These are phyloP conservation scores for Xylariomycetidae sp. DNA, from an alignment of 2,329 filamentous ascomycete species.

Conservation along the genomic window DNA sequence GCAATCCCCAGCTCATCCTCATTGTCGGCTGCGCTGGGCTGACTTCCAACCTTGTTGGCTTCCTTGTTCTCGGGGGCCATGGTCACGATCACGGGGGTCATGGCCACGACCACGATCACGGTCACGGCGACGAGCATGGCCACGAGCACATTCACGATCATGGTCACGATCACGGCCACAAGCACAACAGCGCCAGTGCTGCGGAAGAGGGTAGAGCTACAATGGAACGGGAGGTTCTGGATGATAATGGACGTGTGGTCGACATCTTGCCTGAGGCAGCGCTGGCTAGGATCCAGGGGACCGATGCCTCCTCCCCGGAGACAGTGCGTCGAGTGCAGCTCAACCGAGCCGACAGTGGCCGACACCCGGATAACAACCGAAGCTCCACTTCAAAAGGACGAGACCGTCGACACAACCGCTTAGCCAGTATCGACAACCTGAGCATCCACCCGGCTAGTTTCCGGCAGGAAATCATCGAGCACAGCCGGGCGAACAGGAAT, in stretches of 20 bases:
- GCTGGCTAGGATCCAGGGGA: constrained; percentile 42
- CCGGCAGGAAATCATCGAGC: constrained; percentile 85
- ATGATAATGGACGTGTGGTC: constrained; percentile 52
- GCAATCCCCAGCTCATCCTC: constrained; percentile 78
- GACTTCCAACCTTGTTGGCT: constrained; percentile 79
- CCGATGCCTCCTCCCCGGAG: constrained; percentile 27
- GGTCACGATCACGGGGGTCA: constrained; percentile 71
- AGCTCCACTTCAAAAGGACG: constrained; percentile 32
- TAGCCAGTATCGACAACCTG: constrained; percentile 64
- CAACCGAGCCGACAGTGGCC: constrained; percentile 26
- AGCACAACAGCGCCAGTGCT: constrained; percentile 29
- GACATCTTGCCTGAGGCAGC: constrained; percentile 59
- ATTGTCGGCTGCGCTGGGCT: constrained; percentile 84
- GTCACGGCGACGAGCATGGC: constrained; percentile 43
- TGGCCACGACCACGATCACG: constrained; percentile 42
- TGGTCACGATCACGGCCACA: constrained; percentile 37
- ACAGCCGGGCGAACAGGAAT: constrained; percentile 58
- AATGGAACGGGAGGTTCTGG: constrained; percentile 33
- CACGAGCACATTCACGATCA: constrained; percentile 45
- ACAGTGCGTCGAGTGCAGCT: constrained; percentile 35
- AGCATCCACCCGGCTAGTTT: constrained; percentile 87
- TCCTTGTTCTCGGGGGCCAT: constrained; percentile 89
- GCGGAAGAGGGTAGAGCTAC: constrained; percentile 49
- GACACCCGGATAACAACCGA: constrained; percentile 23
- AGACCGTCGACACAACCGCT: constrained; percentile 48